Base-by-base conservation (phyloP, 2,329 filamentous ascomycete genomes). In the Aspergillus hortae region DNA sequence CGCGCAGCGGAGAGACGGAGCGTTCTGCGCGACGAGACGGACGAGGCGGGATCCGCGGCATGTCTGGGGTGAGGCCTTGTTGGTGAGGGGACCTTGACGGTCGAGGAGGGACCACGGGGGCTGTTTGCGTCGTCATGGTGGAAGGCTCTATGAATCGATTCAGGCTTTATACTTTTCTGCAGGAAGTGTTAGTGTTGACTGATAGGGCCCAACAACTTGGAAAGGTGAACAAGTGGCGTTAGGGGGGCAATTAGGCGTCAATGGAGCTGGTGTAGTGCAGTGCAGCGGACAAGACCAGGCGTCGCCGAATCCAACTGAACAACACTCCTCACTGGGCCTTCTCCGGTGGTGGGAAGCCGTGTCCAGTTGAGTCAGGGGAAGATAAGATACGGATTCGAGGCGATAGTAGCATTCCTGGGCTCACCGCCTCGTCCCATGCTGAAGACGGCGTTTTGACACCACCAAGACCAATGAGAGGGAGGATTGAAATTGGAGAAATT, bases 41-140 rank as follows among this genome's bases (percentile, higher is more conserved):
- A 56, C 92, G 88, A 56, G 90, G 88, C 57, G 92, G 92, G 45
- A 96, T 80, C 65, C 82, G 83, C 55, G 92, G 91, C 40, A 83
- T 73, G 41, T 84, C 80, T 58, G 73, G 61, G 17, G 67, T 56
- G 51, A 70, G 62, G 40, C 72, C 66, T 55, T 71, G 70, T 48
- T 78, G 74, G 58, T 79, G 74, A 40, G 77, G 73, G 44, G 74
- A 75, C 64, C 83, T 80, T 59, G 77, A 69, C 48, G 85, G 85
- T 56, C 85, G 82, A 59, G 84, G 84, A 56, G 85, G 85, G 59
- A 88, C 75, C 60, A 73, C 74, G 38, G 85, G 80, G 52, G 77
- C 75, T 61, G 81, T 57, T 63, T 73, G 69, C 55, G 69, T 66
- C 49, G 72, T 66, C 72, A 75, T 75, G 57, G 54, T 64, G 60